phyloP scores from a whole-genome alignment of 2,329 filamentous ascomycete species.

The Xylariales sp. region DNA sequence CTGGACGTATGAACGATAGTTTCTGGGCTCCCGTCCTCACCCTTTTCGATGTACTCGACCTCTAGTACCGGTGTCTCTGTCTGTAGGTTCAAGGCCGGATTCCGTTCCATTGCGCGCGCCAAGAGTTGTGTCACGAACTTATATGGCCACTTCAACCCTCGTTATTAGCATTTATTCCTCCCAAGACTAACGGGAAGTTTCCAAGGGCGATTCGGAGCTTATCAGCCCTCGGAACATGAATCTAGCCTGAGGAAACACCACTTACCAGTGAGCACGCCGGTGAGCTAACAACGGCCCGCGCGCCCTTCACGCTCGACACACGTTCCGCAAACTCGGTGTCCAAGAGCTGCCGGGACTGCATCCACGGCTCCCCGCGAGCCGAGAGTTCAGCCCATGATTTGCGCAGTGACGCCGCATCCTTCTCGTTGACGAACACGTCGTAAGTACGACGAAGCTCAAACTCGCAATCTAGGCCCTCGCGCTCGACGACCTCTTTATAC shows the following conservation, averaged over 20 bases:
- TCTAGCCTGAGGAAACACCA: not conserved
- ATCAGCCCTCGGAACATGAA: not conserved
- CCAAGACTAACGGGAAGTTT: not conserved
- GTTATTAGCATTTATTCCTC: not conserved
- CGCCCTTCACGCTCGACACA: slow-evolving; percentile 28
- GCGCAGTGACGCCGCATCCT: slow-evolving; percentile 11
- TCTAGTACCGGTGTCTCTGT: slow-evolving; percentile 38
- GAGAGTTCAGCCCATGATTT: slow-evolving; percentile 6
- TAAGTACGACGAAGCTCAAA: slow-evolving; percentile 39
- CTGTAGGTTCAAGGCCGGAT: slow-evolving; percentile 38
- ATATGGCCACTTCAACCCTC: slow-evolving; percentile 30
- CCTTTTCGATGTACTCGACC: slow-evolving; percentile 21
- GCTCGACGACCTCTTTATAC: slow-evolving; percentile 33
- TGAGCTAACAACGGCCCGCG: slow-evolving; percentile 26
- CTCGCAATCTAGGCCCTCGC: slow-evolving; percentile 36
- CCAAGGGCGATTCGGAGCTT: not conserved
- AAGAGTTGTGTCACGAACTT: slow-evolving; percentile 49
- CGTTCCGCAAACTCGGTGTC: slow-evolving; percentile 18
- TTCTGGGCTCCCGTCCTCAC: slow-evolving; percentile 1
- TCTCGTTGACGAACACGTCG: slow-evolving; percentile 28
- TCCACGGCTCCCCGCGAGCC: slow-evolving; percentile 20
- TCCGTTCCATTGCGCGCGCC: slow-evolving; percentile 36
- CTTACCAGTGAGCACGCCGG: slow-evolving; percentile 35
- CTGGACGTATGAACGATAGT: slow-evolving; percentile 31
- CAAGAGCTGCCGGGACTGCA: slow-evolving; percentile 26